Conservation (phyloP, 208 protist species). For the Leishmania major region DNA sequence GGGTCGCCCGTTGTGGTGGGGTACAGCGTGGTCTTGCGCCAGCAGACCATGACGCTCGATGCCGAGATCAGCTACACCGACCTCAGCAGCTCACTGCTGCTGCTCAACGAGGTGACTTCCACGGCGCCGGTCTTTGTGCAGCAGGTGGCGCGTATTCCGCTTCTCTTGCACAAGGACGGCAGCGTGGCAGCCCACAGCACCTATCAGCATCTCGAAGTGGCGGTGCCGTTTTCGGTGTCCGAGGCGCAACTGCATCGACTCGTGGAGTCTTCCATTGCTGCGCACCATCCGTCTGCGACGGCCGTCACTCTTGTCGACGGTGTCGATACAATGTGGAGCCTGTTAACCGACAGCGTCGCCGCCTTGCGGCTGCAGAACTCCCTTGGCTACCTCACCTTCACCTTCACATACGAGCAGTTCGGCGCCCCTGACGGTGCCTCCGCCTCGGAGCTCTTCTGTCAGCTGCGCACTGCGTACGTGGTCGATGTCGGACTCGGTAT, state of each 20-base stretch:
- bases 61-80: conserved; percentile 75
- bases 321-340: conserved; percentile 8
- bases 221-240: conserved; percentile 50
- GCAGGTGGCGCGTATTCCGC: conserved; percentile 51
- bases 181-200: conserved; percentile 18
- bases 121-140: conserved; percentile 78
- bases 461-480: conserved; percentile 37
- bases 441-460: conserved; percentile 14
- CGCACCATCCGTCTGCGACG: conserved; percentile 8
- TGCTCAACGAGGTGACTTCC: conserved; percentile 72
- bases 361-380: conserved; percentile 65
- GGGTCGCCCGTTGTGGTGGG: conserved; percentile 25
- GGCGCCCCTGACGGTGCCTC: neutral
- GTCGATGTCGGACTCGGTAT: conserved; percentile 71
- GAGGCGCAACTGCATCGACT: conserved; percentile 40
- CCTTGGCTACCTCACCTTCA: conserved; percentile 57
- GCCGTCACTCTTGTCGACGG: conserved; percentile 16
- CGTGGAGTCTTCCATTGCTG: conserved; percentile 14
- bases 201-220: conserved; percentile 37
- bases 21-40: conserved; percentile 45
- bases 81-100: conserved; percentile 62
- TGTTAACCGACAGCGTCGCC: conserved; percentile 28
- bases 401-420: conserved; percentile 28
- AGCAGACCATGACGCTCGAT: conserved; percentile 76
- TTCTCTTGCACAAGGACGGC: conserved; percentile 38